Conservation (phyloP, 495 filamentous ascomycete species). For the Penicillium odoratum region DNA sequence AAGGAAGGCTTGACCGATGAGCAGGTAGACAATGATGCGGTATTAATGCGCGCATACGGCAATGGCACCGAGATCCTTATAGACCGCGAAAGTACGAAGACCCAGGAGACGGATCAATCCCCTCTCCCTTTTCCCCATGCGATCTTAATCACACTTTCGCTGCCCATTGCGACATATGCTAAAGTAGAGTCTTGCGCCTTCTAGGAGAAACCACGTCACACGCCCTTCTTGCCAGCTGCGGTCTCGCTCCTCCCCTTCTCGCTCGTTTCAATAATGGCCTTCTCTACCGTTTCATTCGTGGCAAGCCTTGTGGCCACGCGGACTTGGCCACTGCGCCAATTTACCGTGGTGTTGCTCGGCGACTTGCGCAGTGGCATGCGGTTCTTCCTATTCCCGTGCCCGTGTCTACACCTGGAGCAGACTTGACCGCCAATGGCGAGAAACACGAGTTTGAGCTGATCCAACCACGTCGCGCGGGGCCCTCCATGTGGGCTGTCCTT, state of each 20-base stretch:
- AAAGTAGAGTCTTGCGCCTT: slow-evolving; percentile 32
- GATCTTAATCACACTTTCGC: slow-evolving; percentile 8
- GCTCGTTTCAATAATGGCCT: slow-evolving; percentile 96
- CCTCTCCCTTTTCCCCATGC: slow-evolving; percentile 11
- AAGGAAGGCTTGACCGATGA: slow-evolving; percentile 72
- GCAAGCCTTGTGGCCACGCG: slow-evolving; percentile 71
- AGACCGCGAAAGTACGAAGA: slow-evolving; percentile 83
- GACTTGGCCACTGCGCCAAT: slow-evolving; percentile 71
- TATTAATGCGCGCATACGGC: slow-evolving; percentile 92
- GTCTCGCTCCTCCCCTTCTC: slow-evolving; percentile 81
- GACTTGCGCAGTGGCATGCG: slow-evolving; percentile 92
- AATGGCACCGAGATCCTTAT: slow-evolving; percentile 93
- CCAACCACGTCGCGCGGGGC: slow-evolving; percentile 61
- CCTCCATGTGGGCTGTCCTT: slow-evolving; percentile 90
- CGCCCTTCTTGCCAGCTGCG: slow-evolving; percentile 71
- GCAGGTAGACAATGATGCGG: slow-evolving; percentile 79
- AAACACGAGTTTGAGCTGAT: slow-evolving; percentile 48
- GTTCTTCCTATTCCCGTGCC: slow-evolving; percentile 49
- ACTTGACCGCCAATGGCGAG: slow-evolving; percentile 19
- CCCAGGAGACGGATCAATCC: slow-evolving; percentile 13
- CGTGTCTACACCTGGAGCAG: slow-evolving; percentile 13
- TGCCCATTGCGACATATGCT: slow-evolving; percentile 42
- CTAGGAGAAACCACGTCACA: slow-evolving; percentile 70
- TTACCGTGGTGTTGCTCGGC: slow-evolving; percentile 78
- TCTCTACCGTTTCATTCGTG: slow-evolving; percentile 86